Conservation (phyloP, 352 stramenopile species). For the Plasmopara muralis region DNA sequence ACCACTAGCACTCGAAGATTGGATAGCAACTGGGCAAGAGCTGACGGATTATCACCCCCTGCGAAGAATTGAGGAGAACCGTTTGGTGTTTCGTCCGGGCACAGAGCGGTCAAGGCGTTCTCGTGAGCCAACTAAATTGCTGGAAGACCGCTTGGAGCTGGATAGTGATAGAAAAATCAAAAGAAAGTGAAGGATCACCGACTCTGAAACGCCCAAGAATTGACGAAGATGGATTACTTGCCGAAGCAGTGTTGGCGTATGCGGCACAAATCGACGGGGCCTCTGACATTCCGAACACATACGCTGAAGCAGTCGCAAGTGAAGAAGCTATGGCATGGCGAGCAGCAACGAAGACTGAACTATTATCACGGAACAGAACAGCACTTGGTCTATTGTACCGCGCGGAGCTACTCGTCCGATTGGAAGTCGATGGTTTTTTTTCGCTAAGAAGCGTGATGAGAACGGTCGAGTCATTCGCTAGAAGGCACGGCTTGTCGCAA, state of each 20-base stretch:
- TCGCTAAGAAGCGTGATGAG: not conserved
- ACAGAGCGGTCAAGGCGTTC: not conserved
- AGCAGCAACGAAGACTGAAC: not conserved
- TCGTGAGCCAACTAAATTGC: not conserved
- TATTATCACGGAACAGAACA: not conserved
- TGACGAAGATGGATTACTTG: not conserved
- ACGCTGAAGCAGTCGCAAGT: conserved; percentile 4
- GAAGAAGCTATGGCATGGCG: not conserved
- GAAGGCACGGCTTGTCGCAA: not conserved
- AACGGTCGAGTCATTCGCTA: not conserved
- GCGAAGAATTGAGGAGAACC: not conserved
- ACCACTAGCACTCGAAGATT: not conserved
- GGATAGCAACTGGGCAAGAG: conserved; percentile 1
- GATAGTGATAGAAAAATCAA: not conserved
- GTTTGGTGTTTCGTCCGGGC: not conserved
- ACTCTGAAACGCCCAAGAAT: not conserved
- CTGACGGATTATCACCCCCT: conserved; percentile 1
- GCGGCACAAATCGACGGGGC: conserved; percentile 1
- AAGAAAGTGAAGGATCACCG: conserved; percentile 2
- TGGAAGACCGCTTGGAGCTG: not conserved
- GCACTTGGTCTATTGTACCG: not conserved
- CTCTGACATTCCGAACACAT: not conserved
- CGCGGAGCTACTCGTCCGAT: not conserved
- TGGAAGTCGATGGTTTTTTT: not conserved
- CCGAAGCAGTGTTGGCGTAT: not conserved